These are phyloP conservation scores for Cladophialophora immunda DNA, from an alignment of 2,329 filamentous ascomycete species.

Conservation along the genomic window DNA sequence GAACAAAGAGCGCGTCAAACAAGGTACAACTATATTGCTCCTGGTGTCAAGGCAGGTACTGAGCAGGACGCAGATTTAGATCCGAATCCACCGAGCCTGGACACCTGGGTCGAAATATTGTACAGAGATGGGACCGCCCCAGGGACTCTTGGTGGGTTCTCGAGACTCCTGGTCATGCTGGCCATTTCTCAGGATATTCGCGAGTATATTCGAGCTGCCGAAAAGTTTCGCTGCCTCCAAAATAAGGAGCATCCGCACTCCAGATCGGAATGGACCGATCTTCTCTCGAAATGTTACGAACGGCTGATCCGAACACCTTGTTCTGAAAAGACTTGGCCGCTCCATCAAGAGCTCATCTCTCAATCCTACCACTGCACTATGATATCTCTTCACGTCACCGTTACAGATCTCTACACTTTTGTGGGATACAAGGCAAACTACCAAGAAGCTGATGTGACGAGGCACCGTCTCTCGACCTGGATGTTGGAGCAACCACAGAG, in stretches of 20 bases:
- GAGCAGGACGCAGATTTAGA: not conserved
- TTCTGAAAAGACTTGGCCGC: constrained; percentile 4
- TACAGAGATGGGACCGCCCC: not conserved
- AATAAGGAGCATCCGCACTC: not conserved
- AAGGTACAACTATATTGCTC: constrained; percentile 1
- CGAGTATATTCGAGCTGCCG: constrained; percentile 10
- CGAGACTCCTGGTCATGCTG: constrained; percentile 7
- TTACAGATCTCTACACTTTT: constrained; percentile 9
- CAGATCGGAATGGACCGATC: not conserved
- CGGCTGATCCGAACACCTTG: constrained; percentile 3
- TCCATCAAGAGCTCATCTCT: constrained; percentile 8
- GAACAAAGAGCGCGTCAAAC: constrained; percentile 8
- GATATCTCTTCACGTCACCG: constrained; percentile 8
- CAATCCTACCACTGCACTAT: constrained; percentile 12
- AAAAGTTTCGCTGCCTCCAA: not conserved
- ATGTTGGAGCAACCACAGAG: constrained; percentile 9
- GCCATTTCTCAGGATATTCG: constrained; percentile 6
- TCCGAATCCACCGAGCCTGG: constrained; percentile 3
- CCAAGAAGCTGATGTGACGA: constrained; percentile 4
- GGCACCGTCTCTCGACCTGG: constrained; percentile 10
- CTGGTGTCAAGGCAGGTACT: not conserved
- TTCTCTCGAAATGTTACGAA: constrained; percentile 11
- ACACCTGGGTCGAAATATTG: constrained; percentile 12
- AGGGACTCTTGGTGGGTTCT: constrained; percentile 9
- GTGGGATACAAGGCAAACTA: constrained; percentile 11